phyloP scores from a whole-genome alignment of 1,284 basidiomycete genomes.

The Malassezia japonica region DNA sequence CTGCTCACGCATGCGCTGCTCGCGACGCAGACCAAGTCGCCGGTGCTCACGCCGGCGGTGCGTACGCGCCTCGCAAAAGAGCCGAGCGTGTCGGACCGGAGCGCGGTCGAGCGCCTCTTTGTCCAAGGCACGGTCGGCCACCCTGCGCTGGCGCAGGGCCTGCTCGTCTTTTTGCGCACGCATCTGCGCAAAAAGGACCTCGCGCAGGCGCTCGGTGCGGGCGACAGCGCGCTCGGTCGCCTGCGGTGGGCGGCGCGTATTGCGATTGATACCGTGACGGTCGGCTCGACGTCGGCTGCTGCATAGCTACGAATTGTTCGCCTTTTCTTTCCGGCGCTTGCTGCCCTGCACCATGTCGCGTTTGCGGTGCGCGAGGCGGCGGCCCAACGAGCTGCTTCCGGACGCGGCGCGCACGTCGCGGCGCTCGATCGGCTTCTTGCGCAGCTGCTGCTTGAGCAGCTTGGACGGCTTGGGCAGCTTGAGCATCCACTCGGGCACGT shows the following conservation, averaged over 20 bases:
- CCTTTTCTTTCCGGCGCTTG: conserved; percentile 25
- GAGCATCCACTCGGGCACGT: conserved; percentile 45
- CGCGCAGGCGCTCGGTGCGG: conserved; percentile 9
- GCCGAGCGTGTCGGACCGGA: background rate
- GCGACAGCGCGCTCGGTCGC: conserved; percentile 1
- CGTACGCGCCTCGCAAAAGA: background rate
- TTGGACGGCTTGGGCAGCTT: conserved; percentile 69
- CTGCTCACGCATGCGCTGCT: conserved; percentile 31
- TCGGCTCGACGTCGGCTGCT: conserved; percentile 10
- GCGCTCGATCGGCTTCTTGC: conserved; percentile 63
- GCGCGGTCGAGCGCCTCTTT: conserved; percentile 16
- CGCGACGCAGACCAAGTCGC: conserved; percentile 19
- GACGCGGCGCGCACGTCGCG: conserved; percentile 33
- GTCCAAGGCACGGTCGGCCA: conserved; percentile 28
- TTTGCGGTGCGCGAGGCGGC: conserved; percentile 25
- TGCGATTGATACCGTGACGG: conserved; percentile 14
- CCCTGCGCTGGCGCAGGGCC: conserved; percentile 24
- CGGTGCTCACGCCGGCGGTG: conserved; percentile 7
- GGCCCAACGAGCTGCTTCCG: conserved; percentile 26
- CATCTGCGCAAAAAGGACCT: conserved; percentile 15
- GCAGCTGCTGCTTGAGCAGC: conserved; percentile 73
- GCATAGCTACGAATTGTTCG: background rate
- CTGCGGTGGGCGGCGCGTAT: conserved; percentile 13
- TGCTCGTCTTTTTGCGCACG: conserved; percentile 30
- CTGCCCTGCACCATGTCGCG: conserved; percentile 38